phyloP scores from a whole-genome alignment of 2,329 filamentous ascomycete genomes.

The Aureobasidium sp. region DNA sequence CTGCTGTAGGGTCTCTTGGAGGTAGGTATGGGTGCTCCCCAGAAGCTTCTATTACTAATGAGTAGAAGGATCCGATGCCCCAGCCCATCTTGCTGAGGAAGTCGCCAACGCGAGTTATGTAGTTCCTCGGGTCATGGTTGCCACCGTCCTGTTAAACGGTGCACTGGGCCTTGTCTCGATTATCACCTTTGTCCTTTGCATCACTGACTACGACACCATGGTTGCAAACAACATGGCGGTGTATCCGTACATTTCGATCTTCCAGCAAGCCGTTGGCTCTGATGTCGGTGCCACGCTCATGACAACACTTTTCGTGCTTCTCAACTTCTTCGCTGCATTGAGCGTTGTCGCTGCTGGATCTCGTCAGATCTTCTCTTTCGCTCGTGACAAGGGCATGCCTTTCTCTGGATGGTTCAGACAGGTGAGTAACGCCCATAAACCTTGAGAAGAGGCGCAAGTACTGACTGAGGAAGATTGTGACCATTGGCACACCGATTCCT shows the following conservation, averaged over 20 bases:
- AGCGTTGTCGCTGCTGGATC: conserved; percentile 33
- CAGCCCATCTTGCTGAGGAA: conserved; percentile 23
- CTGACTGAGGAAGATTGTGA: neutral
- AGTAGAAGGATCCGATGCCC: conserved; percentile 20
- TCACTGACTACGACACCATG: conserved; percentile 27
- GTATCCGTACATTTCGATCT: conserved; percentile 22
- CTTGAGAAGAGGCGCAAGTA: conserved; percentile 18
- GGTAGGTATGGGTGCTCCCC: conserved; percentile 30
- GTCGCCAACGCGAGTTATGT: conserved; percentile 25
- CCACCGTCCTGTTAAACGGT: conserved; percentile 34
- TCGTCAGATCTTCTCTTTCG: conserved; percentile 37
- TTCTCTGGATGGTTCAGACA: conserved; percentile 25
- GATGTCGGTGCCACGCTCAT: conserved; percentile 26
- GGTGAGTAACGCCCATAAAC: conserved; percentile 13
- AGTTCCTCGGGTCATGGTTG: conserved; percentile 34
- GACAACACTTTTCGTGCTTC: conserved; percentile 34
- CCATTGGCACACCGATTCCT: conserved; percentile 18
- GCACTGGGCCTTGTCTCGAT: conserved; percentile 33
- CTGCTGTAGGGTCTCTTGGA: conserved; percentile 14
- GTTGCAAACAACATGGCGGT: conserved; percentile 27
- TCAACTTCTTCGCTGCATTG: conserved; percentile 27
- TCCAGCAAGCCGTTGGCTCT: conserved; percentile 20
- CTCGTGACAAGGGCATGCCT: conserved; percentile 32
- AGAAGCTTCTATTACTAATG: conserved; percentile 30
- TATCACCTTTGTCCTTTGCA: conserved; percentile 32